A percentile compares a stretch with the other conserved stretches of the same genome.
Evolutionary conservation across 768 basidiomycete genomes (phyloP).

Genomic region (Podaxis sp.): DNA sequence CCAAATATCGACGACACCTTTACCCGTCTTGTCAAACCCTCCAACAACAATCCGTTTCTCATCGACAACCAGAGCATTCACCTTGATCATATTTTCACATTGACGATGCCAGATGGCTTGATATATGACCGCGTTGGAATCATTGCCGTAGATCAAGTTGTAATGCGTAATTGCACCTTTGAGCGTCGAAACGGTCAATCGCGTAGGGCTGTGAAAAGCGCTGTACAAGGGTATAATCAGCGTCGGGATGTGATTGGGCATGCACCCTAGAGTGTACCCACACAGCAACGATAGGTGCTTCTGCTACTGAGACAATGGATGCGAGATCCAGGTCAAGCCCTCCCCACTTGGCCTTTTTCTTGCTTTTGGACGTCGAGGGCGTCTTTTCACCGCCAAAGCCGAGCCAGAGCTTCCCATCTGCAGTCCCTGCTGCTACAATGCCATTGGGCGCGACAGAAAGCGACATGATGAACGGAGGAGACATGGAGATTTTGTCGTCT

Average conservation of each 20-base stretch:
- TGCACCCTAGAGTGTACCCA: constrained; percentile 30
- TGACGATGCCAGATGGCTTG: constrained; percentile 48
- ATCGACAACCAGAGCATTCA: constrained; percentile 58
- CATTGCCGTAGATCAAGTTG: constrained; percentile 39
- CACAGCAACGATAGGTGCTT: constrained; percentile 77
- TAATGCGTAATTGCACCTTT: constrained; percentile 58
- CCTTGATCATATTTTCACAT: constrained; percentile 50
- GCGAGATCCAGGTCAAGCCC: constrained; percentile 55
- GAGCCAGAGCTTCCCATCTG: constrained; percentile 72
- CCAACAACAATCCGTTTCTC: constrained; percentile 55
- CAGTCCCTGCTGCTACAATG: constrained; percentile 67
- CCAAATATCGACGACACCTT: constrained; percentile 69
- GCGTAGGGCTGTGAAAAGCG: constrained; percentile 45
- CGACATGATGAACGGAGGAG: constrained; percentile 75
- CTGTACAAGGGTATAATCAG: constrained; percentile 31
- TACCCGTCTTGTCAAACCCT: constrained; percentile 56
- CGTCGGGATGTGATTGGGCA: background rate
- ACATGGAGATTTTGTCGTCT: constrained; percentile 53
- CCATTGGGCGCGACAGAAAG: constrained; percentile 59
- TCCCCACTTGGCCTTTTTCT: constrained; percentile 70
- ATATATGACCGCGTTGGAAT: constrained; percentile 37
- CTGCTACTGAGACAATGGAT: constrained; percentile 50
- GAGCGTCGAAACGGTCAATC: constrained; percentile 57
- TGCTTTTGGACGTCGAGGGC: constrained; percentile 32
- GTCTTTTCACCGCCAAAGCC: constrained; percentile 71